Conservation (phyloP, 1,139 yeast species). For the Blastobotrys indianensis region DNA sequence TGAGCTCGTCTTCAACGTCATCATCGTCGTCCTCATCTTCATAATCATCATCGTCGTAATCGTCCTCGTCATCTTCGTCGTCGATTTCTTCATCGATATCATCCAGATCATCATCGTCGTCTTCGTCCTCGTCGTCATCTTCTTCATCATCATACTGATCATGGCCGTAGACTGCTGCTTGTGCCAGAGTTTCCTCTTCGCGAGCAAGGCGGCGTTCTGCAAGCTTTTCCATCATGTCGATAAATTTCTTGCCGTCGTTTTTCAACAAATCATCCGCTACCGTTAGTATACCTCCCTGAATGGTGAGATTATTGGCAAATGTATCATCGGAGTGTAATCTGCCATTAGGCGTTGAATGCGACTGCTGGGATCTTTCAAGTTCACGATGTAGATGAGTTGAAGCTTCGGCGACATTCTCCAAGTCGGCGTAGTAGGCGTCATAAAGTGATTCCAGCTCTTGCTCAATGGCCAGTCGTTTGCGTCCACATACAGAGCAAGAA, state of each 20-base stretch:
- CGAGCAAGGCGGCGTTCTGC: constrained; percentile 54
- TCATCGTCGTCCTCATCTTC: constrained; percentile 28
- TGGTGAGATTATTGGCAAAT: constrained; percentile 34
- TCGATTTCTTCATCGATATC: constrained; percentile 25
- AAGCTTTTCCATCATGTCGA: constrained; percentile 70
- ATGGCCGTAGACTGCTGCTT: constrained; percentile 32
- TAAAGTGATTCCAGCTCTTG: constrained; percentile 75
- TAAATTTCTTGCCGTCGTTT: constrained; percentile 68
- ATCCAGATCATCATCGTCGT: constrained; percentile 24
- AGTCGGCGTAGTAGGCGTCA: constrained; percentile 43
- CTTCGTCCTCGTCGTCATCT: constrained; percentile 28
- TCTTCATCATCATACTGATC: constrained; percentile 37
- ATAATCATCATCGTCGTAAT: constrained; percentile 27
- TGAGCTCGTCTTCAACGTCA: constrained; percentile 33
- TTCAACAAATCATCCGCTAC: constrained; percentile 74
- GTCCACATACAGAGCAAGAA: constrained; percentile 75
- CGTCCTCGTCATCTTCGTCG: constrained; percentile 27
- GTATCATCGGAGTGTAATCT: constrained; percentile 15
- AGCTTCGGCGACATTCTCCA: constrained; percentile 23
- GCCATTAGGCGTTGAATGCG: neutral
- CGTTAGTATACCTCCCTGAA: constrained; percentile 44
- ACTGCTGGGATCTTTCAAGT: constrained; percentile 3
- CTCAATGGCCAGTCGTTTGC: constrained; percentile 66
- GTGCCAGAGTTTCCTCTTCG: constrained; percentile 39
- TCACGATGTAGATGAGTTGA: constrained; percentile 6